Evolutionary conservation across 139 green algal genomes (phyloP), one percentile per base, ranked within the genome.

Genomic region (Chlorella vulgaris): DNA sequence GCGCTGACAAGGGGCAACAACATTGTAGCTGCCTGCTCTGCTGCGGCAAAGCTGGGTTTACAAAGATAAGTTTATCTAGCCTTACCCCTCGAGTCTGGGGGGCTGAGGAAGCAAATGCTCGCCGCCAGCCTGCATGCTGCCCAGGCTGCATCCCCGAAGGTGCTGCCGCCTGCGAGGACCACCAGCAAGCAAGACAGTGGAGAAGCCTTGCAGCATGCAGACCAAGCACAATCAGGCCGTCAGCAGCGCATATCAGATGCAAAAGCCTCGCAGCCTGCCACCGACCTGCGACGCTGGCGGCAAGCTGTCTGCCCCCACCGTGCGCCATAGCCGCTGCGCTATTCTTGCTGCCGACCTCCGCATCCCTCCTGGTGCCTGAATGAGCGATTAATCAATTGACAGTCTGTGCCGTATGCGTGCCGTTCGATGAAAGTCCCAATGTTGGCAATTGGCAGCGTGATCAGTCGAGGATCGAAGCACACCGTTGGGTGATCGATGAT

Each of bases 61-160:
- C 51, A 13, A 21, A 7, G 7, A 68, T 53, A 74, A 47, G 36
- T 18, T 51, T n/a, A 31, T 22, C 8, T 50, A 35, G 35, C 29
- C 5, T 76, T 50, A 77, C 77, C 77, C 77, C 77, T 28, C 77
- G 77, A 5, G 77, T 83, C 38, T 83, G 77, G 0, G 77, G 35
- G 3, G 77, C 77, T 28, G 53, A 15, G 18, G 77, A 29, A 2
- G 65, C 13, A 40, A 74, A 80, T 8, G n/a, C 58, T 0, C 74
- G 74, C 15, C 58, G n/a, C 2, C 3, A 22, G 13, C 29, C 66
- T 0, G 78, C 66, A 35, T 76, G 68, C 62, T n/a, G 50, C 78
- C 66, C 53, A 5, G 35, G 73, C 36, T 69, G 73, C 36, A 22
- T 3, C 5, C 33, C 36, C 21, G 7, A 7, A 4, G n/a, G 24